These are phyloP conservation scores for Biscutella auriculata DNA, from an alignment of 441 rosid genomes.

Conservation along the genomic window DNA sequence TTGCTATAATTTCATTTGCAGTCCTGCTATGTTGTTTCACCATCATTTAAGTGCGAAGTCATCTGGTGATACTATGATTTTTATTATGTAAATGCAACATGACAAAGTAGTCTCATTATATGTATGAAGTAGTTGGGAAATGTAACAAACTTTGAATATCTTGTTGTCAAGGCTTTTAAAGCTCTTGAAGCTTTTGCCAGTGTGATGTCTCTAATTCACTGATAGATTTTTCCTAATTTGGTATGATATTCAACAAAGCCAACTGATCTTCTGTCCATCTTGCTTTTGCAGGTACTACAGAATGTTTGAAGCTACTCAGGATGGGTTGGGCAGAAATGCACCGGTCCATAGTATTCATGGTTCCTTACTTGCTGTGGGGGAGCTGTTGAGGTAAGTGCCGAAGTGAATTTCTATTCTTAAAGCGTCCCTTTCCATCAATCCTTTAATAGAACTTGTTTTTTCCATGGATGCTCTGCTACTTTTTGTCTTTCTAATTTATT, in stretches of 20 bases:
- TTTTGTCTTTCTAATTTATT: background rate
- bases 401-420: background rate
- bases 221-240: background rate
- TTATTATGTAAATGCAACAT: background rate
- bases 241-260: background rate
- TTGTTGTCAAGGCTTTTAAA: background rate
- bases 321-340: slow-evolving; percentile 91
- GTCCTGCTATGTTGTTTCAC: background rate
- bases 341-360: slow-evolving; percentile 98
- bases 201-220: background rate
- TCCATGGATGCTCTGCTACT: background rate
- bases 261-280: slow-evolving; percentile 10
- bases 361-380: slow-evolving; percentile 98
- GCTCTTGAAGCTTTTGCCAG: background rate
- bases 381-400: slow-evolving; percentile 67
- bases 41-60: background rate
- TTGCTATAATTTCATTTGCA: slow-evolving; percentile 5
- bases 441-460: background rate
- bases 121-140: background rate
- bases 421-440: background rate
- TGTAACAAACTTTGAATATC: slow-evolving; percentile 1
- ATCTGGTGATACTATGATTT: background rate
- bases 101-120: no score
- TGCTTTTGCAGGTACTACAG: slow-evolving; percentile 70
- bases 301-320: slow-evolving; percentile 99